Evolutionary conservation across 2,329 filamentous ascomycete species (phyloP).

Genomic region (Colletotrichum chlorophyti): DNA sequence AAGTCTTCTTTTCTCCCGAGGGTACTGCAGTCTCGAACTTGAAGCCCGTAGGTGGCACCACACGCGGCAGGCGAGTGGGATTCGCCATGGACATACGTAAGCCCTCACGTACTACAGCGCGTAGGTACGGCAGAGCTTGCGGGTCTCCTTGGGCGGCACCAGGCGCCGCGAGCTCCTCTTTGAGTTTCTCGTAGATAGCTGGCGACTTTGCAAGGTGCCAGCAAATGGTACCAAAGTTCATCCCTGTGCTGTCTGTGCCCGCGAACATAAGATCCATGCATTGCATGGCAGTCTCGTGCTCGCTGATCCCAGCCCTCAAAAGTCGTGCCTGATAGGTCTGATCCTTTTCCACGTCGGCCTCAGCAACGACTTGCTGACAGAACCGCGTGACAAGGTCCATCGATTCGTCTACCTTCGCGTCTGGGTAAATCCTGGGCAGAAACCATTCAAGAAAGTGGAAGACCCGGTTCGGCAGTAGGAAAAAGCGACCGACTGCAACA

Average conservation of each 20-base stretch:
- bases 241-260: slow-evolving; percentile 3
- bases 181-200: background rate
- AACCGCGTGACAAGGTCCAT: background rate
- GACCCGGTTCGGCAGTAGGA: background rate
- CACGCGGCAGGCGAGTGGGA: background rate
- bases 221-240: slow-evolving; percentile 4
- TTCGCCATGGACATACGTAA: slow-evolving; percentile 4
- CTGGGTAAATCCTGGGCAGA: background rate
- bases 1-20: background rate
- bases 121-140: background rate
- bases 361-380: background rate
- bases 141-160: background rate
- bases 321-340: background rate
- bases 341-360: background rate
- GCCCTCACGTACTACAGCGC: background rate
- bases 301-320: background rate
- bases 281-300: background rate
- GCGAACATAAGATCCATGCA: slow-evolving; percentile 8
- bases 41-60: background rate
- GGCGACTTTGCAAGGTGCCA: background rate
- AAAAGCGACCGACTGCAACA: background rate
- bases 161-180: background rate
- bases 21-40: background rate
- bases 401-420: background rate
- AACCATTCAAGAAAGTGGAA: background rate